Base-by-base conservation (phyloP, 768 basidiomycete genomes). In the Mycena floridula region DNA sequence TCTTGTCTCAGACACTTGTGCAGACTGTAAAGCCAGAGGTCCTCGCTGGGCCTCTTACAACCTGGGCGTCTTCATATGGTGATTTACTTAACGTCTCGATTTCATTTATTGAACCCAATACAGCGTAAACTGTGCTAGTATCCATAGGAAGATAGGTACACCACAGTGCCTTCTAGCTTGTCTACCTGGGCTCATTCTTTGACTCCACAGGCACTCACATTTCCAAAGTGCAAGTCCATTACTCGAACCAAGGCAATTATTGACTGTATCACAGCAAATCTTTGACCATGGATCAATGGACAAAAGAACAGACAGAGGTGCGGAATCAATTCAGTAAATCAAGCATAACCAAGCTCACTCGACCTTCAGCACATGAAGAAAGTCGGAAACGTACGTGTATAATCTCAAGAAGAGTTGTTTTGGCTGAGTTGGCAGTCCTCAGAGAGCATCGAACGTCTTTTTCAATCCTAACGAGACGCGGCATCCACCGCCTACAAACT, bases 101-200 rank as follows among this genome's bases (percentile, higher is more conserved):
- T 25, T 32, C 9, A 12, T 15, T 26, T 8, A 37, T n/a, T 8
- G 40, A 36, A 25, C 27, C 41, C 42, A 50, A 43, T 49, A 26
- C 48, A 93, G 92, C 55, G 73, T 91, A 35, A 79, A 77, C 53
- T 97, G 94, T 59, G 94, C 94, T 13, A 85, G 86, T 47, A 80
- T 95, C 41, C 94, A 97, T 67, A 77, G 94, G 43, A 95, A 94
- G 70, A 83, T 97, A 47, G 94, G 94, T n/a, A n/a, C n/a, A n/a
- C n/a, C n/a, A n/a, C n/a, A n/a, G n/a, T n/a, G n/a, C n/a, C n/a
- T n/a, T n/a, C n/a, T n/a, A n/a, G n/a, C n/a, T n/a, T n/a, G n/a
- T n/a, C n/a, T n/a, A n/a, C n/a, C n/a, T n/a, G n/a, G n/a, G n/a
- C n/a, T n/a, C n/a, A n/a, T n/a, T n/a, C n/a, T n/a, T n/a, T n/a